Base-by-base conservation (phyloP, 73 alveolate species). In the Blepharisma stoltei region DNA sequence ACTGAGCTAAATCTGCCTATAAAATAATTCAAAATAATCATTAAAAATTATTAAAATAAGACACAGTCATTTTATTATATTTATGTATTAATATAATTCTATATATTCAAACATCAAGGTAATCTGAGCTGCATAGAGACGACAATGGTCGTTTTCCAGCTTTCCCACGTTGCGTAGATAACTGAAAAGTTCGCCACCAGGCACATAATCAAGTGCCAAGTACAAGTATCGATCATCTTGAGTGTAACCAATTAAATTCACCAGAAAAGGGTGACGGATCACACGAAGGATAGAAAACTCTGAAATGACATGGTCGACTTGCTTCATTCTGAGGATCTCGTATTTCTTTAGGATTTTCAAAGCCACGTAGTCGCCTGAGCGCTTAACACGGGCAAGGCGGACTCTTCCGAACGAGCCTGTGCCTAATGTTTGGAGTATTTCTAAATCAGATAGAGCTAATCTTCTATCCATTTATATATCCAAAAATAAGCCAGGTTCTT, bases 151-250 rank as follows among this genome's bases (percentile, higher is more conserved):
- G 60, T 54, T 78, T n/a, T 91, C 89, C 27, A 91, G 83, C 83
- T 88, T 93, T 21, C 98, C 97, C 5, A 78, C 91, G 48, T 88
- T 79, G 55, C 98, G 84, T 54, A 92, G 81, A 77, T 92, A 93
- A 18, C 94, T 89, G 79, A 89, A 89, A 54, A 96, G 95, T 71
- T 96, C 99, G 7, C 99, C 99, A 38, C 99, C 99, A 81, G 11
- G 65, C n/a, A 76, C 97, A 71, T 89, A 88, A 86, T 95, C 99
- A 7, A 95, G 79, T 38, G 91, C 85, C 75, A 95, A 89, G 82
- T 93, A 95, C 66, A 95, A 85, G 83, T 86, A 93, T 55, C 94
- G 79, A 54, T 93, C 96, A 80, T 93, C 97, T 75, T 93, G 92
- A 71, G 88, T 54, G 79, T 86, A 91, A 7, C 98, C 98, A 67